Conservation (phyloP, 768 basidiomycete genomes). For the Mycena alexandri region DNA sequence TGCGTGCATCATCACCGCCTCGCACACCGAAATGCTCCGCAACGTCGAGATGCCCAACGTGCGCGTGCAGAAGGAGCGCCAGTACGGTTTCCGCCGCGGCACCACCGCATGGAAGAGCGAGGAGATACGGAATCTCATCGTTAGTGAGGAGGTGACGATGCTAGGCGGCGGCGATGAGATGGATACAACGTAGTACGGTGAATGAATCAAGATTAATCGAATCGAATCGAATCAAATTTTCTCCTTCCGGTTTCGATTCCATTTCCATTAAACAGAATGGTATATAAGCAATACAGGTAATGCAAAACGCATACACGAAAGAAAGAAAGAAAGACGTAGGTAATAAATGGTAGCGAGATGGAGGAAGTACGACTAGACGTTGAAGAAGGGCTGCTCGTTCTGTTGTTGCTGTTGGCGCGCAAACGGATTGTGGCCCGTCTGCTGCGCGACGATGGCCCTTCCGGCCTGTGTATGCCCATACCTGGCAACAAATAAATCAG, state of each 20-base stretch:
- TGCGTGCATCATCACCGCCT: slow-evolving; percentile 93
- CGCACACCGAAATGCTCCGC: slow-evolving; percentile 90
- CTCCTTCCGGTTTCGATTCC: background rate
- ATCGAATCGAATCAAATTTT: background rate
- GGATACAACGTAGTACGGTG: slow-evolving; percentile 75
- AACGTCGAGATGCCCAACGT: slow-evolving; percentile 95
- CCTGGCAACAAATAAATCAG: slow-evolving; percentile 44
- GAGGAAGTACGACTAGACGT: slow-evolving; percentile 62
- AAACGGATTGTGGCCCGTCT: slow-evolving; percentile 74
- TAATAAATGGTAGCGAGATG: background rate
- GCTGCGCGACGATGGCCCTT: slow-evolving; percentile 55
- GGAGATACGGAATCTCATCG: slow-evolving; percentile 76
- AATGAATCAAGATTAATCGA: slow-evolving; percentile 14
- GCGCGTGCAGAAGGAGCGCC: slow-evolving; percentile 81
- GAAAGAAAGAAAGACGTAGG: slow-evolving; percentile 1
- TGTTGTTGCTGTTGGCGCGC: slow-evolving; percentile 69
- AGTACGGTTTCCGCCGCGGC: slow-evolving; percentile 81
- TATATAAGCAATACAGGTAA: slow-evolving; percentile 27
- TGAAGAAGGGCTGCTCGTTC: slow-evolving; percentile 85
- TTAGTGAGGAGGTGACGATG: slow-evolving; percentile 75
- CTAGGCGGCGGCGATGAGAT: slow-evolving; percentile 74
- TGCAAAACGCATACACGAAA: slow-evolving; percentile 18
- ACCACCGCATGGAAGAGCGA: slow-evolving; percentile 94
- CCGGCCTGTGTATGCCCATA: slow-evolving; percentile 74
- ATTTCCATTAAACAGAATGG: background rate